Evolutionary conservation across 2,329 filamentous ascomycete genomes (phyloP).

Genomic region (Arthrobotrys entomopaga): DNA sequence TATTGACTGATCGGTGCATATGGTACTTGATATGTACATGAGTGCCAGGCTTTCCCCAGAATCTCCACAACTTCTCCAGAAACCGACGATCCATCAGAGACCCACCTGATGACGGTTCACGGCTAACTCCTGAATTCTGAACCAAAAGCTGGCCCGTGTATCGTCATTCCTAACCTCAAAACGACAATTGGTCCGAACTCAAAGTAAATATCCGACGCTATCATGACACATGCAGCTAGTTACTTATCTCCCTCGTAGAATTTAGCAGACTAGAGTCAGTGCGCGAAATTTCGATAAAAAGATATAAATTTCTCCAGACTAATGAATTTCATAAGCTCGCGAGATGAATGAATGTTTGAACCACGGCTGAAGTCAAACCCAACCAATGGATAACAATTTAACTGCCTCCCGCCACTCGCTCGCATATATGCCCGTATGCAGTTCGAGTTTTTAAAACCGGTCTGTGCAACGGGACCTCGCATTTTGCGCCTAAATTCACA

Average conservation of each 20-base stretch:
- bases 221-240: too few species aligned
- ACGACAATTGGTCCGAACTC: not conserved
- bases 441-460: conserved; percentile 37
- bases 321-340: too few species aligned
- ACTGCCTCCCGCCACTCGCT: not conserved
- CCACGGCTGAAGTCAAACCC: conserved; percentile 22
- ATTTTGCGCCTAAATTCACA: conserved; percentile 16
- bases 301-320: too few species aligned
- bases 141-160: not conserved
- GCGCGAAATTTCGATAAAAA: conserved; percentile 9
- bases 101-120: too few species aligned
- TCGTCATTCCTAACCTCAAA: not conserved
- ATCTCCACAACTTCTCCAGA: conserved; percentile 15
- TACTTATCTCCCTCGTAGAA: too few species aligned
- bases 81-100: too few species aligned
- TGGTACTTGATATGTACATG: too few species aligned
- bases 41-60: conserved; percentile 6
- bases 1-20: too few species aligned
- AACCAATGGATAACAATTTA: not conserved
- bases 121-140: too few species aligned
- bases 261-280: conserved; percentile 10
- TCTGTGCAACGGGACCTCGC: conserved; percentile 22
- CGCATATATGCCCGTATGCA: conserved; percentile 13
- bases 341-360: not conserved
- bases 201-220: conserved; percentile 7